phyloP scores from a whole-genome alignment of 2,329 filamentous ascomycete genomes.

The Pseudocercospora eumusae region DNA sequence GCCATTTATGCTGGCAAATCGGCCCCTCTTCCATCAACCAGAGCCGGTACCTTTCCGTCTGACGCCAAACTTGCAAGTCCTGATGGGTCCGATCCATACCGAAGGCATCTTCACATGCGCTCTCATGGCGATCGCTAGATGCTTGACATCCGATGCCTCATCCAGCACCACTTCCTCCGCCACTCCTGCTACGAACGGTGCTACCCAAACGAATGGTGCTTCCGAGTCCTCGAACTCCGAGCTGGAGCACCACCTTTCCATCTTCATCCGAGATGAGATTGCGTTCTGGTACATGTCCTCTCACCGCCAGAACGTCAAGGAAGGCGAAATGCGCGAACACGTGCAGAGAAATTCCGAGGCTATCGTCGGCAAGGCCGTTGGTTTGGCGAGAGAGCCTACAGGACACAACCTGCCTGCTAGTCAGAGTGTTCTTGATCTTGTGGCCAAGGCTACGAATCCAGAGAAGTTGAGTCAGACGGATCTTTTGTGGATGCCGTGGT shows the following conservation, averaged over 20 bases:
- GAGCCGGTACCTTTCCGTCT: slow-evolving; percentile 97
- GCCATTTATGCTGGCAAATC: slow-evolving; percentile 78
- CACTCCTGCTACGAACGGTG: slow-evolving; percentile 13
- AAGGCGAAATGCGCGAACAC: slow-evolving; percentile 71
- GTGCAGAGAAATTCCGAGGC: slow-evolving; percentile 86
- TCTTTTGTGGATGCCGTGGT: slow-evolving; percentile 95
- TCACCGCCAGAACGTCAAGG: slow-evolving; percentile 65
- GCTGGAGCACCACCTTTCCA: slow-evolving; percentile 88
- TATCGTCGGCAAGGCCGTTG: slow-evolving; percentile 87
- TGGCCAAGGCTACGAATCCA: slow-evolving; percentile 90
- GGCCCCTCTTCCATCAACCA: slow-evolving; percentile 90
- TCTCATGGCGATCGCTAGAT: slow-evolving; percentile 94
- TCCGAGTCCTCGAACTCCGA: slow-evolving; percentile 53
- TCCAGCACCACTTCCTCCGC: slow-evolving; percentile 59
- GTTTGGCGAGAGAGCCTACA: slow-evolving; percentile 71
- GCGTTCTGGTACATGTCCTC: slow-evolving; percentile 90
- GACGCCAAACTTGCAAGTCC: slow-evolving; percentile 90
- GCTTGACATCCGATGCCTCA: slow-evolving; percentile 80
- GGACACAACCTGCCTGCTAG: slow-evolving; percentile 79
- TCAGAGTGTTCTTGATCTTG: slow-evolving; percentile 93
- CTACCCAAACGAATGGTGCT: slow-evolving; percentile 14
- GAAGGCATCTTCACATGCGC: slow-evolving; percentile 96
- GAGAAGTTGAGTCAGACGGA: slow-evolving; percentile 85
- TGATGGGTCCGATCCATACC: slow-evolving; percentile 93
- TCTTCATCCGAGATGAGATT: slow-evolving; percentile 98